A percentile compares a stretch with the other conserved stretches of the same genome.
Conservation (phyloP, 345 rosid genomes). For the Euphorbia lathyris region DNA sequence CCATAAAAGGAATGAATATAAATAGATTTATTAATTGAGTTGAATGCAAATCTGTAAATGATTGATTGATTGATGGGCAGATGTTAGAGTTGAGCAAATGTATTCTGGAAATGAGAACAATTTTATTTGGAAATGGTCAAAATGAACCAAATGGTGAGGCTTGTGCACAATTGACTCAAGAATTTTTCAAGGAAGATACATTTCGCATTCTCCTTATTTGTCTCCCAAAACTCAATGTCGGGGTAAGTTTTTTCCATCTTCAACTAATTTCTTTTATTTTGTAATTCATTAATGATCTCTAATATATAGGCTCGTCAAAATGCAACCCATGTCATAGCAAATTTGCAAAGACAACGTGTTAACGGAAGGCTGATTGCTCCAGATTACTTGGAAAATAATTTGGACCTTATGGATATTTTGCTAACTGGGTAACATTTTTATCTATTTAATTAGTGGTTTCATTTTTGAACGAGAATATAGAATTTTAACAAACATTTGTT, state of each 20-base stretch:
- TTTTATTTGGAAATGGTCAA: constrained; percentile 85
- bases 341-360: constrained; percentile 49
- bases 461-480: not conserved
- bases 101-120: constrained; percentile 67
- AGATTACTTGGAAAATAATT: constrained; percentile 37
- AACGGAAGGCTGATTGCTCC: constrained; percentile 34
- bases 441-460: not conserved
- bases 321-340: constrained; percentile 41
- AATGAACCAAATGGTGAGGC: constrained; percentile 86
- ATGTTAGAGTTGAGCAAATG: constrained; percentile 66
- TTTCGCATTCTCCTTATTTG: constrained; percentile 56
- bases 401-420: constrained; percentile 43
- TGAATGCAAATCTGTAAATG: too few relatives aligned
- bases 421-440: constrained; percentile 32
- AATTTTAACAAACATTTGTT: not conserved
- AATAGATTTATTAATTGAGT: too few relatives aligned
- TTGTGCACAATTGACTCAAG: constrained; percentile 80
- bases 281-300: not conserved
- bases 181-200: constrained; percentile 75
- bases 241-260: constrained; percentile 42
- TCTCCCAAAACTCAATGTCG: constrained; percentile 79
- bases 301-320: constrained; percentile 39
- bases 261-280: not conserved
- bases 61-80: constrained; percentile 29
- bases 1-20: too few relatives aligned